Base-by-base conservation (phyloP, 352 stramenopile species). In the Globisporangium perplexum region DNA sequence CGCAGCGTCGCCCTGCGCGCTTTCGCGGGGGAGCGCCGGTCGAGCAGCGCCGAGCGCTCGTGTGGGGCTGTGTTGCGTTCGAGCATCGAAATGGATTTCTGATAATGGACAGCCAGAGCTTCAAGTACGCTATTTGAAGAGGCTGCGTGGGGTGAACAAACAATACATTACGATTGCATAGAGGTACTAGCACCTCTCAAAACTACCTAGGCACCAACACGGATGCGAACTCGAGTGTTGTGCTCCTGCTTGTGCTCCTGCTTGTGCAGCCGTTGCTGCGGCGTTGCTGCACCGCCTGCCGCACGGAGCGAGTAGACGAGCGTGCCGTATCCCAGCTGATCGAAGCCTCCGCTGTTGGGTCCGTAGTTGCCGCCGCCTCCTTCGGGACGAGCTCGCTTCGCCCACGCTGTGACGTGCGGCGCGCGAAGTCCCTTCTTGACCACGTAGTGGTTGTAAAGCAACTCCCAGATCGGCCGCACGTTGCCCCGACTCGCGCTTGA, bases 1-100 rank as follows among this genome's bases (percentile, higher is more conserved):
- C 70, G 72, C 47, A 76, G 28, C n/a, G 64, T 65, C 12, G 61
- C 63, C 22, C 17, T 33, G 30, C 53, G 49, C 43, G 22, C 26
- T 46, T 24, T 33, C 50, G 10, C 44, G 47, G 30, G 20, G 2
- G 22, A 30, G n/a, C n/a, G n/a, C 7, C 12, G 15, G 14, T 22
- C 47, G 17, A 68, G 46, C 50, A 68, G 47, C 42, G 50, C 28
- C 47, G 61, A 58, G 55, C 52, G 56, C 61, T 68, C 61, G 0
- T 28, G 28, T 11, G 17, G 26, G 20, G 11, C n/a, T 20, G 12
- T 28, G 30, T 7, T 7, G 8, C 14, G 31, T 36, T 36, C 31
- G 5, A 10, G 1, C 31, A 15, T 36, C 31, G 31, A 36, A 36
- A 38, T 38, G 33, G 12, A 38, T 18, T 4, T 6, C 3, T 18